Evolutionary conservation across 2,329 filamentous ascomycete species (phyloP), one percentile per base, ranked within the genome.

Genomic region (Penicillium sp.): DNA sequence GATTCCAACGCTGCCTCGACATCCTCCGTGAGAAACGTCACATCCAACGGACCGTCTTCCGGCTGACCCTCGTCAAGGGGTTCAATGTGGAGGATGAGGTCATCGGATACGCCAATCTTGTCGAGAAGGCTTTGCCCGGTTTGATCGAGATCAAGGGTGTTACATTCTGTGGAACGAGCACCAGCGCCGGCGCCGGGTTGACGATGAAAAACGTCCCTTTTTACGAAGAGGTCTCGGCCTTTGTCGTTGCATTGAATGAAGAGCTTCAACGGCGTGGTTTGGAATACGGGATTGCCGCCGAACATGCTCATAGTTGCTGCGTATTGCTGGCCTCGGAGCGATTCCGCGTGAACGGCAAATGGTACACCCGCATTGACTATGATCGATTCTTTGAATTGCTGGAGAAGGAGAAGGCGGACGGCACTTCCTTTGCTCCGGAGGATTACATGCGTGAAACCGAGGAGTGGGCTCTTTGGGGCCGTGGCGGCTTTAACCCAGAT

Each of bases 161-260:
- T 34, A 97, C 91, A 0, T 97, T 93, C 73, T 97, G 93, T 69
- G 93, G 93, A 36, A 97, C 91, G 0, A 85, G 85, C 6, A 89
- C 89, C 1, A 87, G 87, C 7, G 84, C 86, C 4, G 85, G 84
- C 45, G 90, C 89, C 0, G 91, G 91, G 0, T 76, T 97, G 40
- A 93, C 84, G n/a, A 97, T 97, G 91, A 82, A 88, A 61, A 97
- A 97, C 64, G 93, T 97, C 8, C 91, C 91, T 0, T 97, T 95
- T 64, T 97, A 96, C 72, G 88, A 93, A 34, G 90, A 95, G 66
- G 89, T 95, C 5, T 83, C 84, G 42, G 88, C 88, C 64, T 95
- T 85, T 60, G 90, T 94, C 8, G 90, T 90, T 0, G 80, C 84
- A 48, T 70, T 96, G 39, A 79, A 96, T 7, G 82, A 81, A 3